Base-by-base conservation (phyloP, 805 yeast genomes). In the Kuraishia ogatae region DNA sequence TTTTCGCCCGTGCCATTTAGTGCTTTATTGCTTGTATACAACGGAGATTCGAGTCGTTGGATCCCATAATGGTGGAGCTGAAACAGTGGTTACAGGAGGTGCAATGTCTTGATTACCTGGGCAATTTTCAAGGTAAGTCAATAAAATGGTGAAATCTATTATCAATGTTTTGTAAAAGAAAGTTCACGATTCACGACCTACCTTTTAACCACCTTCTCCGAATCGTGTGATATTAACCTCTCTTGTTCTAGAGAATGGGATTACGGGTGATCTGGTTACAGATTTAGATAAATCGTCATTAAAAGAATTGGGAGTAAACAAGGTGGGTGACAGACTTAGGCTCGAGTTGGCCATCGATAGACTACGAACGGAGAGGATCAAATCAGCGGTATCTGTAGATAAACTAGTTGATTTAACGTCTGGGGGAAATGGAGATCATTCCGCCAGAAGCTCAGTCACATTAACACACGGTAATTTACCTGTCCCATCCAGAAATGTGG, bases 301-400 rank as follows among this genome's bases (percentile, higher is more conserved):
- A 55, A 80, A 77, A 51, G 94, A 86, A 55, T 65, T 94, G 11
- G 96, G 97, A 0, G 68, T 93, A 11, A 59, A 62, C n/a, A 85
- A 82, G 59, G 80, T 93, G 17, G 97, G 98, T 1, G 98, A 94
- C 66, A 73, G 97, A 26, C 73, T 93, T 21, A 74, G 86, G 28
- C 68, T 93, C 11, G 81, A 85, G 62, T 72, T 81, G 17, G 84
- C 85, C 21, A 74, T 88, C 2, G 72, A 78, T 29, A 66, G 72
- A 48, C 61, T 82, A 55, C 74, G 79, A 50, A 60, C 71, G 3
- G 75, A 70, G 52, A 65, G 59, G 52, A 60, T 62, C 2, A 60
- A 57, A 50, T 56, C 61, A 0, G 24, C 54, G 21, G 50, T 69
- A 6, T 62, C 66, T 2, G 48, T 57, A 2, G 56, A 55, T 3